These are phyloP conservation scores for Aureobasidium musti DNA, from an alignment of 2,329 filamentous ascomycete genomes.

Conservation along the genomic window DNA sequence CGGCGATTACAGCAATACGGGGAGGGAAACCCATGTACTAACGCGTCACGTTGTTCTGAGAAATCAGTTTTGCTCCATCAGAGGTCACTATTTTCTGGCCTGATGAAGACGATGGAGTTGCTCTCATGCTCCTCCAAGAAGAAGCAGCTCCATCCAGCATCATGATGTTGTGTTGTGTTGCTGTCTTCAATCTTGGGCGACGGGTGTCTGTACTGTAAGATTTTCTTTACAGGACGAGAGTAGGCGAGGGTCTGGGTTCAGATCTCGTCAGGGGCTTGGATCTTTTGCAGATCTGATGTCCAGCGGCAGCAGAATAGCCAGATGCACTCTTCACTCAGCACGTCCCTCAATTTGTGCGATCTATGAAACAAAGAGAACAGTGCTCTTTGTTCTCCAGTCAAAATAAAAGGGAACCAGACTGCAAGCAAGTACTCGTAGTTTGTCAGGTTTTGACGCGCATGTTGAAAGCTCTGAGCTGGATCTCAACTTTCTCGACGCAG, in stretches of 20 bases:
- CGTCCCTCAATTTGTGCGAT: not conserved
- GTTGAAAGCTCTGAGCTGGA: not conserved
- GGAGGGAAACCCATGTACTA: not conserved
- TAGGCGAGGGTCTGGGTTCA: not conserved
- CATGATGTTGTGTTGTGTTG: not conserved
- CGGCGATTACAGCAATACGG: conserved; percentile 9
- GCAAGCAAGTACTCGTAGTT: not conserved
- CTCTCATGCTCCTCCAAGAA: not conserved
- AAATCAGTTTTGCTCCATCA: conserved; percentile 10
- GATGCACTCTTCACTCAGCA: not conserved
- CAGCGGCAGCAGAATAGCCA: not conserved
- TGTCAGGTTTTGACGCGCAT: not conserved
- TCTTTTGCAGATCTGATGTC: not conserved
- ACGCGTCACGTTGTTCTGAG: conserved; percentile 12
- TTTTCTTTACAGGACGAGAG: not conserved
- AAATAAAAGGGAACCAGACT: not conserved
- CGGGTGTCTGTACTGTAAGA: not conserved
- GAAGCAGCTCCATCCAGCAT: not conserved
- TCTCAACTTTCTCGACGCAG: not conserved
- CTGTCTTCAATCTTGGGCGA: not conserved
- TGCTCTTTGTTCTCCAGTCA: not conserved
- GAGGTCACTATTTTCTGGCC: not conserved
- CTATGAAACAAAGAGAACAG: not conserved
- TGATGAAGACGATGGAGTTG: not conserved
- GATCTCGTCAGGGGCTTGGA: not conserved